Evolutionary conservation across 108 stramenopile species (phyloP).

Genomic region (Nitzschia inconspicua): DNA sequence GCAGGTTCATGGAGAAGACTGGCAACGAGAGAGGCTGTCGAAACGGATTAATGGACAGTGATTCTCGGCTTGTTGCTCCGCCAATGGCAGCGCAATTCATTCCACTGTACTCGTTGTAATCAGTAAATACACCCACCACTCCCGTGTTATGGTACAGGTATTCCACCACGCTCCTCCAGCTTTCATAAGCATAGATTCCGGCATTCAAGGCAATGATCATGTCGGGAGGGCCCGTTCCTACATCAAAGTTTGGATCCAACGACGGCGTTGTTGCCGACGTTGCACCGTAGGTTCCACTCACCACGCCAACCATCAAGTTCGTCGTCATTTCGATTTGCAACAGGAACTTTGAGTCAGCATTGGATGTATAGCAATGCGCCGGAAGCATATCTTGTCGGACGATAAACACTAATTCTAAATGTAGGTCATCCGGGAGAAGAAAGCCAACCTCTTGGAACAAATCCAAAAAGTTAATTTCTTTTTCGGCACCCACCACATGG

Average conservation of each 20-base stretch:
- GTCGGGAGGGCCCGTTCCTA: conserved; percentile 76
- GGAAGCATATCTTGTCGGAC: conserved; percentile 86
- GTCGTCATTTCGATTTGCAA: conserved; percentile 38
- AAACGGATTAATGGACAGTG: conserved; percentile 76
- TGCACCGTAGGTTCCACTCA: conserved; percentile 76
- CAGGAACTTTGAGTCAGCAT: conserved; percentile 4
- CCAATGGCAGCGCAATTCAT: conserved; percentile 82
- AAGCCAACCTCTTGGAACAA: conserved; percentile 70
- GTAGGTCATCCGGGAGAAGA: conserved; percentile 58
- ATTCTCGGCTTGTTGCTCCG: conserved; percentile 51
- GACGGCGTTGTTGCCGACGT: not conserved
- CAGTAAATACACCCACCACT: conserved; percentile 80
- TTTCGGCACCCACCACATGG: conserved; percentile 84
- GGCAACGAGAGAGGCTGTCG: conserved; percentile 87
- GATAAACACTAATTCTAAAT: conserved; percentile 72
- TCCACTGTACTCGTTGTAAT: conserved; percentile 87
- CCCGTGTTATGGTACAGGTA: conserved; percentile 51
- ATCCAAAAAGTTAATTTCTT: conserved; percentile 88
- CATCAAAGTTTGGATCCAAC: conserved; percentile 84
- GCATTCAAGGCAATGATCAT: conserved; percentile 85
- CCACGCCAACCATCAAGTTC: conserved; percentile 44
- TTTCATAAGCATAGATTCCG: conserved; percentile 82
- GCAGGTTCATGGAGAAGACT: conserved; percentile 86
- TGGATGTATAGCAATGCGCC: conserved; percentile 2
- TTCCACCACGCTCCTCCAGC: conserved; percentile 74